Conservation (phyloP, 805 yeast genomes). For the Candida nanaspora region DNA sequence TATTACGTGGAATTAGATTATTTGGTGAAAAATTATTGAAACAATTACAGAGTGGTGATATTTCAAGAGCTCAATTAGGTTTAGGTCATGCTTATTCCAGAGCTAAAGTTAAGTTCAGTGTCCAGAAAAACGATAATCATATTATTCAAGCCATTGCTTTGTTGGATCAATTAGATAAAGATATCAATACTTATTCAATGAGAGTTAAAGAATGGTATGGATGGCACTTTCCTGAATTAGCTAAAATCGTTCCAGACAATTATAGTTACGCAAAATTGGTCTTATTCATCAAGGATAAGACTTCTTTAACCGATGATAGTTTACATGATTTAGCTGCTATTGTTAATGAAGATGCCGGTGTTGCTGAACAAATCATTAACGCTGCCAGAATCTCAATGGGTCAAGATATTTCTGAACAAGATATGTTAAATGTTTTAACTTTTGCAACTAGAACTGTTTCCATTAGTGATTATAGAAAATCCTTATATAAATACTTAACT, state of each 20-base stretch:
- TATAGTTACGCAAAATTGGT: constrained; percentile 79
- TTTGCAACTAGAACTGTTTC: constrained; percentile 93
- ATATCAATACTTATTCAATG: constrained; percentile 95
- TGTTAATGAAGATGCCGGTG: constrained; percentile 84
- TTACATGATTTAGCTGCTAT: constrained; percentile 89
- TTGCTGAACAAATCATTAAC: constrained; percentile 86
- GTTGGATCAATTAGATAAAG: constrained; percentile 96
- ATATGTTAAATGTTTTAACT: constrained; percentile 82
- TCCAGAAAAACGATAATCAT: constrained; percentile 98
- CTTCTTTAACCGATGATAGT: constrained; percentile 69
- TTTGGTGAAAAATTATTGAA: constrained; percentile 85
- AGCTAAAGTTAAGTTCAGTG: constrained; percentile 97
- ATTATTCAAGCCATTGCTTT: constrained; percentile 98
- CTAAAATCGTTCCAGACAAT: constrained; percentile 86
- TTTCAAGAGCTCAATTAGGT: constrained; percentile 98
- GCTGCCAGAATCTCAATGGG: constrained; percentile 98
- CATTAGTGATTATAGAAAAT: constrained; percentile 82
- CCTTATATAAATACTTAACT: constrained; percentile 75
- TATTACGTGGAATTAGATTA: constrained; percentile 89
- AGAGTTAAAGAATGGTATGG: constrained; percentile 98
- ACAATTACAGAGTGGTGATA: constrained; percentile 89
- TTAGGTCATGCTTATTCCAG: constrained; percentile 98
- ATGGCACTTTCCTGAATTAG: constrained; percentile 98
- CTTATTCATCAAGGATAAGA: constrained; percentile 78
- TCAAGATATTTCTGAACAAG: constrained; percentile 92